Evolutionary conservation across 2,329 filamentous ascomycete genomes (phyloP), one percentile per base, ranked within the genome.

Genomic region (Diaporthe humulicola): DNA sequence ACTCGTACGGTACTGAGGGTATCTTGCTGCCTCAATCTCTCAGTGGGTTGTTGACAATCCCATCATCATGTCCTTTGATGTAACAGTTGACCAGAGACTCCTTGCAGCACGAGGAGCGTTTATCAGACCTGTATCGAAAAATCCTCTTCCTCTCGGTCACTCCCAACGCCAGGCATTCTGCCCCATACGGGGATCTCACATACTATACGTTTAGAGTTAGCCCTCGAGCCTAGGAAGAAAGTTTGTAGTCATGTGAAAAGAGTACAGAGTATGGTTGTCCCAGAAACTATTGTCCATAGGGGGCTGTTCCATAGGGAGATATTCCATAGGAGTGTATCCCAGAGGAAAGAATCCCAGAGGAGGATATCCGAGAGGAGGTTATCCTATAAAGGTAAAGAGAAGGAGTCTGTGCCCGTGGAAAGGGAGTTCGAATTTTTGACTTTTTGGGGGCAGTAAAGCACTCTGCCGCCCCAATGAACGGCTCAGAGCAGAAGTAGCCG

Each of bases 31-130:
- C 22, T 36, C 52, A 50, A 14, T 14, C 61, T 36, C 64, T 30
- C 22, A 67, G 33, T 67, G 64, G 64, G 12, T 67, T 67, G 4
- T 14, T 67, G 45, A 14, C 40, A 33, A 22, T 8, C 14, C 64
- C 22, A 67, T 19, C 19, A 14, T 52, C 45, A 25, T 67, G 42
- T 9, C 64, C 64, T n/a, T 67, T 67, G 8, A 67, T 67, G 17
- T 67, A 67, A 25, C 30, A 67, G 48, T 67, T 52, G 64, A 67
- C 45, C 33, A 22, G 19, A 12, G 28, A 52, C 45, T 67, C 45
- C 33, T 67, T 52, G 64, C 48, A 48, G n/a, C n/a, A n/a, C n/a
- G n/a, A n/a, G 33, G 28, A 30, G 3, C 30, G 22, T n/a, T 33
- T 14, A 28, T 52, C 30, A 36, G 19, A 9, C n/a, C 42, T 50